Evolutionary conservation across 2,329 filamentous ascomycete genomes (phyloP), one percentile per base, ranked within the genome.

Genomic region (Xylaria sp.): DNA sequence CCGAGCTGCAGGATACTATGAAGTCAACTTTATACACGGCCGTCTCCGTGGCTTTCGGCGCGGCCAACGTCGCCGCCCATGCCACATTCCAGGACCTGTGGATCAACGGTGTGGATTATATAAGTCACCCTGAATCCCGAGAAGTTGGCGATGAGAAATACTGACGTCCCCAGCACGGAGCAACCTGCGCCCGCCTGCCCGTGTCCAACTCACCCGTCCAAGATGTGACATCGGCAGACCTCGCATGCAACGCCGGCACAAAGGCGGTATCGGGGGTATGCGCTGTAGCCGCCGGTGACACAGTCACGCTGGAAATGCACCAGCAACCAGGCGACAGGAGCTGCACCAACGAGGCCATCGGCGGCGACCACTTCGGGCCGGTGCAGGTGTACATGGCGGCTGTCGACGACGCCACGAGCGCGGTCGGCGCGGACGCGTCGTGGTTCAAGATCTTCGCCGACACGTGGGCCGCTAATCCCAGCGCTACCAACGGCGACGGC

Each of bases 251-350:
- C 66, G 74, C 72, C 28, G 74, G 74, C 21, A 72, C 70, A 8
- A 71, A 65, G n/a, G 67, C 74, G 15, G 75, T 78, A 3, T 61
- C 74, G 1, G 75, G 74, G 14, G 81, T 82, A 67, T 85, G 82
- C 69, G 70, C 76, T 19, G 81, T 83, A 31, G 72, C 74, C 31
- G 81, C 82, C 2, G 83, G 83, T 2, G 74, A 75, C 4, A 82
- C 76, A 0, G 79, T 86, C 14, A 85, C 83, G 0, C 77, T 86
- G 7, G 84, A 87, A 73, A 87, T 87, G 82, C 84, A 87, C 74
- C 80, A 82, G 59, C 70, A 73, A 61, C 70, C 69, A 0, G 60
- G 64, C 1, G 69, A 74, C 65, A 75, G 79, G 15, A 66, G 65
- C n/a, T 82, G 78, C 62, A 51, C 64, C 4, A 76, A 75, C 59